Evolutionary conservation across 768 basidiomycete species (phyloP).

Genomic region (Xerocomus spinulosus): DNA sequence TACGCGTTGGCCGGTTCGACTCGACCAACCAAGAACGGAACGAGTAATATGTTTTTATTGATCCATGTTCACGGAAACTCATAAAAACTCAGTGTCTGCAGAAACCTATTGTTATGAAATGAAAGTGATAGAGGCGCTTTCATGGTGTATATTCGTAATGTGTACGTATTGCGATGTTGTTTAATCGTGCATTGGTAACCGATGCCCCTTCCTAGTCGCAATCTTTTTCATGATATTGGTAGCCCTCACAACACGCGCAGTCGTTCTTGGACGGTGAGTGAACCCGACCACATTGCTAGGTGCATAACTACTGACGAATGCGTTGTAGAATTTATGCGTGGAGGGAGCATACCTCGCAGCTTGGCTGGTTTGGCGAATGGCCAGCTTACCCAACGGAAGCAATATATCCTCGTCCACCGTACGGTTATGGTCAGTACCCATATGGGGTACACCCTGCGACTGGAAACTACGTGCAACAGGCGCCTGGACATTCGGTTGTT

Average conservation of each 20-base stretch:
- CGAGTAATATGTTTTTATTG: constrained; percentile 35
- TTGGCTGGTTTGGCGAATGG: constrained; percentile 74
- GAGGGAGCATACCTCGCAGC: constrained; percentile 42
- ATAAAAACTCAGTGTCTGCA: constrained; percentile 44
- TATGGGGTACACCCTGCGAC: constrained; percentile 16
- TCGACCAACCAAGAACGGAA: constrained; percentile 48
- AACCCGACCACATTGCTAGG: background rate
- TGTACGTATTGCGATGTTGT: constrained; percentile 31
- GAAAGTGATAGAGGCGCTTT: constrained; percentile 75
- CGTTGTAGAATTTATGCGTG: constrained; percentile 27
- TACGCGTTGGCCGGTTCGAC: constrained; percentile 42
- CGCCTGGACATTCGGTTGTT: constrained; percentile 58
- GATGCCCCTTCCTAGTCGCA: constrained; percentile 30
- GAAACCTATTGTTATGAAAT: constrained; percentile 69
- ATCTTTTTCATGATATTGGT: constrained; percentile 54
- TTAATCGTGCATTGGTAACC: constrained; percentile 1
- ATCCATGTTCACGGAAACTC: constrained; percentile 1
- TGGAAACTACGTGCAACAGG: constrained; percentile 42
- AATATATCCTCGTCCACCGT: constrained; percentile 19
- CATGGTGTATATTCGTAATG: constrained; percentile 65
- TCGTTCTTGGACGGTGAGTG: constrained; percentile 29
- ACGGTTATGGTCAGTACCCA: constrained; percentile 34
- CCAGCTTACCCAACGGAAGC: constrained; percentile 48
- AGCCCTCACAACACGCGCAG: constrained; percentile 44
- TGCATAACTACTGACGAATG: background rate